These are phyloP conservation scores for Cupressus sempervirens DNA, from an alignment of 75 land plant genomes.

Conservation along the genomic window DNA sequence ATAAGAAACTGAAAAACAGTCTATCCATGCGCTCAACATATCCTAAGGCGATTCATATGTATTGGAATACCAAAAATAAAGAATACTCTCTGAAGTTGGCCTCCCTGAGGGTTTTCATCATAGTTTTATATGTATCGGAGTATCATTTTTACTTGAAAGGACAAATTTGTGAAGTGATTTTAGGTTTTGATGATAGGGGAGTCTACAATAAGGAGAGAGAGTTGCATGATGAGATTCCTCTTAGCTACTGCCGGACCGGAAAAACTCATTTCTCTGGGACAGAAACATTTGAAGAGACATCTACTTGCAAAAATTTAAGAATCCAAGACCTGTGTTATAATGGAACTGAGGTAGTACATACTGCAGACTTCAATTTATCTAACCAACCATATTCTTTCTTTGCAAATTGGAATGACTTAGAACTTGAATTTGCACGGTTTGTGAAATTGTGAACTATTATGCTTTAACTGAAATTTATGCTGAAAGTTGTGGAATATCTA, in stretches of 20 bases:
- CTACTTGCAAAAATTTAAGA: not conserved
- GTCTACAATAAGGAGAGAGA: not conserved
- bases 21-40: not conserved
- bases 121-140: not conserved
- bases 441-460: no score
- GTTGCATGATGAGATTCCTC: not conserved
- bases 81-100: no score
- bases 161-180: not conserved
- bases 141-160: not conserved
- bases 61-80: not conserved
- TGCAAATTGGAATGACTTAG: not conserved
- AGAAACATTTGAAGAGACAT: not conserved
- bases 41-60: not conserved
- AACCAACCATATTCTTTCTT: not conserved
- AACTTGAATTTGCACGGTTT: not conserved
- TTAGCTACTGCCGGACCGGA: not conserved
- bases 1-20: not conserved
- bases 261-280: not conserved
- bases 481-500: no score
- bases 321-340: not conserved
- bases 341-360: not conserved
- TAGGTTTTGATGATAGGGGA: not conserved
- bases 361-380: not conserved
- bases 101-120: not conserved
- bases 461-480: no score